Evolutionary conservation across 2,329 filamentous ascomycete species (phyloP).

Genomic region (Beauveria varroae): DNA sequence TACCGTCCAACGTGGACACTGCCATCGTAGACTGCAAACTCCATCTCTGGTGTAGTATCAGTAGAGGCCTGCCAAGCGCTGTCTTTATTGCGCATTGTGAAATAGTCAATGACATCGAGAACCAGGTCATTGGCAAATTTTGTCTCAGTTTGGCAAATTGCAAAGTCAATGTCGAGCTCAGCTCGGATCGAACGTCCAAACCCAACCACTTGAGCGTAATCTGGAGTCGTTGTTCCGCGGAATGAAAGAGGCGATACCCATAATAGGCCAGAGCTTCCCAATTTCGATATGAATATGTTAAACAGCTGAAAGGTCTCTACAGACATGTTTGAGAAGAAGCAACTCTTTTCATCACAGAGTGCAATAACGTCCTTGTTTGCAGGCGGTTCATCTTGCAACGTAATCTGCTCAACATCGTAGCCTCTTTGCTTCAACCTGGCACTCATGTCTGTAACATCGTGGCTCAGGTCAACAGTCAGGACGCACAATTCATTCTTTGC

Average conservation of each 20-base stretch:
- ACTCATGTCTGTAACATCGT: not conserved
- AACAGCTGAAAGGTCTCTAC: not conserved
- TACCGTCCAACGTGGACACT: not conserved
- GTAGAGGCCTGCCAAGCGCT: not conserved
- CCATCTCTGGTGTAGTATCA: not conserved
- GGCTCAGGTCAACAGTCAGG: not conserved
- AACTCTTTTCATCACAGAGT: not conserved
- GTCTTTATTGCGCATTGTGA: not conserved
- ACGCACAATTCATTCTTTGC: not conserved
- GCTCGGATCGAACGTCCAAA: not conserved
- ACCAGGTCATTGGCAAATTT: not conserved
- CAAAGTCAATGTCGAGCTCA: not conserved
- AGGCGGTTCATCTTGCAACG: not conserved
- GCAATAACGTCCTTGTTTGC: not conserved
- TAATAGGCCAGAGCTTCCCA: not conserved
- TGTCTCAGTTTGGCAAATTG: not conserved
- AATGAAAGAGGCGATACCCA: not conserved
- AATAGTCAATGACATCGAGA: not conserved
- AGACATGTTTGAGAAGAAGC: not conserved
- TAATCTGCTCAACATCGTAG: not conserved
- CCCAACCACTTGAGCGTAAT: not conserved
- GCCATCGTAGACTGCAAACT: not conserved
- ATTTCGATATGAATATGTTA: not conserved
- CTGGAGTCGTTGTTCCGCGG: not conserved
- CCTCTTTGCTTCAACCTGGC: not conserved